Base-by-base conservation (phyloP, 2,329 filamentous ascomycete species). In the Aspergillus sp. region DNA sequence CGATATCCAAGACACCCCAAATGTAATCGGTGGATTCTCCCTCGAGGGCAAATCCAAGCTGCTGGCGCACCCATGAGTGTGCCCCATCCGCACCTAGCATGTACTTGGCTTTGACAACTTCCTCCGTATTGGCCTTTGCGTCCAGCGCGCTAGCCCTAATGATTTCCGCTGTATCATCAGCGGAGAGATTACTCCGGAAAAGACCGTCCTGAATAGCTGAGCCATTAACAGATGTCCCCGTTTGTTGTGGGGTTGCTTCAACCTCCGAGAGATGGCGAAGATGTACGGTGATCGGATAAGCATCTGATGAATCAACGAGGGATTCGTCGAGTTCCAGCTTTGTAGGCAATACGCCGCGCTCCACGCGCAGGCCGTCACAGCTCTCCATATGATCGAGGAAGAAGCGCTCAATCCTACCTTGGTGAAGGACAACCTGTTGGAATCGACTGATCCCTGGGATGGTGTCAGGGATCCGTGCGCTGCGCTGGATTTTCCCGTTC, bases 331-430 rank as follows among this genome's bases (percentile, higher is more conserved):
- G 79, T 0, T 76, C 68, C 1, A 89, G 72, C 0, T 74, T 73
- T 31, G 81, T 79, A 0, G 86, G 86, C 4, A 89, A 67, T 1
- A 87, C 80, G 0, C 81, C 83, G 2, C 86, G 79, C 64, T 90
- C 86, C 6, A 90, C 79, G 2, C 67, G 67, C 43, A 86, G 80
- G 14, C 80, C 78, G 6, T 80, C 81, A 63, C 82, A 72, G 53
- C 82, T 75, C 62, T 80, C 79, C 52, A 89, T 83, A 40, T 82
- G 79, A 60, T 89, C 85, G 0, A 88, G 76, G 65, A 89, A 87
- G 69, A 86, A 87, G 0, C 81, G 78, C 67, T 91, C 88, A 59
- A 90, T 85, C 2, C 87, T 82, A 2, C 87, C 89, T 72, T 91
- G 89, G 64, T 90, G 88, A 40, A 92, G 71, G 4, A 89, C 84